Percentiles rank a stretch among this genome's conserved stretches.
Conservation (phyloP, 1,139 yeast genomes). For the Suhomyces anneliseae region DNA sequence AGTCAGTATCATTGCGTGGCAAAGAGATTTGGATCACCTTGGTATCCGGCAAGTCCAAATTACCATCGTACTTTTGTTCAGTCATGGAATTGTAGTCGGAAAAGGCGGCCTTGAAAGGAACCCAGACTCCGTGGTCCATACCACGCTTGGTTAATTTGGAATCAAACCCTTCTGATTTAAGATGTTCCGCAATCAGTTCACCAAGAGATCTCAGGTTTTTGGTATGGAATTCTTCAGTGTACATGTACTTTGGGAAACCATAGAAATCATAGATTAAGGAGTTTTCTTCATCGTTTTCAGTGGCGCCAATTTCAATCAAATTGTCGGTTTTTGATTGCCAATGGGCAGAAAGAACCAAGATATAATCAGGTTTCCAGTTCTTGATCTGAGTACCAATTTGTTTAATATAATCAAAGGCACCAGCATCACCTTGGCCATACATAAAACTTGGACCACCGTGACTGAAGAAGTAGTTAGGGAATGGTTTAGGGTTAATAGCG, state of each 20-base stretch:
- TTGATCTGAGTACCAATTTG: constrained; percentile 53
- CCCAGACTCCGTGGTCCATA: constrained; percentile 83
- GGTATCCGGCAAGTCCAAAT: constrained; percentile 49
- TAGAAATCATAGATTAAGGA: constrained; percentile 67
- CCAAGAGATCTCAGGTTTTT: constrained; percentile 45
- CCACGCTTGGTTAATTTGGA: constrained; percentile 55
- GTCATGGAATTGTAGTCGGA: constrained; percentile 32
- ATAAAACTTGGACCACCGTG: constrained; percentile 83
- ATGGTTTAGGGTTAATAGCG: constrained; percentile 24
- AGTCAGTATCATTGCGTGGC: constrained; percentile 46
- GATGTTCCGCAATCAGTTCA: constrained; percentile 38
- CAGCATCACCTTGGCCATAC: constrained; percentile 49
- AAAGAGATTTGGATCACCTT: constrained; percentile 61
- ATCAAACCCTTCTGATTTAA: constrained; percentile 44
- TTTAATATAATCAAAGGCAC: constrained; percentile 58
- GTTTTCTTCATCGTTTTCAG: constrained; percentile 30
- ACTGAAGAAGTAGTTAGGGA: constrained; percentile 65
- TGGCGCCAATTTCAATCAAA: constrained; percentile 49
- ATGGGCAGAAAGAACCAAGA: constrained; percentile 71
- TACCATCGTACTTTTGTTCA: constrained; percentile 27
- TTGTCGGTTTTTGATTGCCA: constrained; percentile 57
- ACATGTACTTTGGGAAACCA: constrained; percentile 67
- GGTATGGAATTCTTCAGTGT: constrained; percentile 60
- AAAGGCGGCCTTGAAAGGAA: constrained; percentile 73
- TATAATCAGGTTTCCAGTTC: constrained; percentile 58